Percentiles rank a stretch among this genome's conserved stretches.
Evolutionary conservation across 768 basidiomycete genomes (phyloP).

Genomic region (Termitomyces sp.): DNA sequence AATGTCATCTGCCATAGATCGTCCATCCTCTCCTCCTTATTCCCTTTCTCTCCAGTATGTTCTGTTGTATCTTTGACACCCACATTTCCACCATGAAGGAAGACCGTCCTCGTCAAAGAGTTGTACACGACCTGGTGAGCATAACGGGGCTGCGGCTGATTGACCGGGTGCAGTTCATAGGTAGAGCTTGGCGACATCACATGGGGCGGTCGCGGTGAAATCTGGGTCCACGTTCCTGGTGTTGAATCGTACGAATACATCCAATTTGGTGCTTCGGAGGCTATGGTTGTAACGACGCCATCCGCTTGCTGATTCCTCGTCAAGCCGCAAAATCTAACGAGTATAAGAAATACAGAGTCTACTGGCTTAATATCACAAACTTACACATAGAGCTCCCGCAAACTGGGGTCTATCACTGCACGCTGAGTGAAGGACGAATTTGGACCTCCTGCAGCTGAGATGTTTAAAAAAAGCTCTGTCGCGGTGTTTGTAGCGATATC

Average conservation of each 20-base stretch:
- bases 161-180: slow-evolving; percentile 6
- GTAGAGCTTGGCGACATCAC: background rate
- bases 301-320: slow-evolving; percentile 32
- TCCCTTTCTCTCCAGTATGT: slow-evolving; percentile 20
- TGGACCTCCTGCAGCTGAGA: slow-evolving; percentile 56
- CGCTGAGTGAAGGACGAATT: slow-evolving; percentile 71
- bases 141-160: slow-evolving; percentile 57
- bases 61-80: slow-evolving; percentile 26
- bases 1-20: slow-evolving; percentile 79
- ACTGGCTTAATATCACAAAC: slow-evolving; percentile 15
- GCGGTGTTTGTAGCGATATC: slow-evolving; percentile 53
- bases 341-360: background rate
- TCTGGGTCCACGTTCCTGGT: slow-evolving; percentile 63
- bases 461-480: slow-evolving; percentile 59
- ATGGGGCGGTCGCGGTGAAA: slow-evolving; percentile 32
- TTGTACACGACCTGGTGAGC: slow-evolving; percentile 81
- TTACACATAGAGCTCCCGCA: slow-evolving; percentile 72
- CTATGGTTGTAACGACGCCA: slow-evolving; percentile 34
- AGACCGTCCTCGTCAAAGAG: slow-evolving; percentile 45
- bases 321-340: slow-evolving; percentile 56
- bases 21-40: slow-evolving; percentile 49
- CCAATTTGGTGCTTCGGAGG: slow-evolving; percentile 55
- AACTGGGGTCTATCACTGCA: slow-evolving; percentile 57
- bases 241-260: slow-evolving; percentile 55
- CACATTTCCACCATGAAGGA: slow-evolving; percentile 75